Conservation (phyloP, 257 asterid species). For the Scutellaria minor region DNA sequence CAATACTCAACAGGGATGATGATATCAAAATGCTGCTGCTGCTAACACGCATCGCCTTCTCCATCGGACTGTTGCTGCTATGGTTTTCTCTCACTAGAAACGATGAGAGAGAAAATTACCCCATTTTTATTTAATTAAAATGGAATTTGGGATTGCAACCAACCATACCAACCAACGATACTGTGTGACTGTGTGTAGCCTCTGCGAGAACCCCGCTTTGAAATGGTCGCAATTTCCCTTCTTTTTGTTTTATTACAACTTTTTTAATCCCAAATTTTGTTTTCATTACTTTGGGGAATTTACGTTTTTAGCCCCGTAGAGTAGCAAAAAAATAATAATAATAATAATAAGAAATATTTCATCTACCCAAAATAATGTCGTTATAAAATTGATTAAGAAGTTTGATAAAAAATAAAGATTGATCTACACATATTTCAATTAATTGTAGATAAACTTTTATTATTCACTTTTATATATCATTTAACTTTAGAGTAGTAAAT, state of each 20-base stretch:
- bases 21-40: slow-evolving; percentile 48
- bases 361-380: no score
- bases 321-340: no score
- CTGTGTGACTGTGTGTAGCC: slow-evolving; percentile 39
- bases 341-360: no score
- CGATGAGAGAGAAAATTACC: slow-evolving; percentile 51
- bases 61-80: slow-evolving; percentile 51
- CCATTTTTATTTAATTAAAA: slow-evolving; percentile 27
- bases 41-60: slow-evolving; percentile 61
- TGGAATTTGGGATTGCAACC: slow-evolving; percentile 39
- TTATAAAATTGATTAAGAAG: no score
- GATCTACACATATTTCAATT: no score
- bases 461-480: no score
- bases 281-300: no score
- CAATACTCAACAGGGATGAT: slow-evolving; percentile 44
- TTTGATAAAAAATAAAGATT: no score
- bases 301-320: no score
- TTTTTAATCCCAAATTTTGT: background rate
- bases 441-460: no score
- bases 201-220: slow-evolving; percentile 61
- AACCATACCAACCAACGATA: slow-evolving; percentile 51
- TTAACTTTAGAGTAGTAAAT: no score
- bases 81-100: slow-evolving; percentile 45
- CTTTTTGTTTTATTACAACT: background rate
- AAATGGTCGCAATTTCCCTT: slow-evolving; percentile 42